A percentile compares a stretch with the other conserved stretches of the same genome.
phyloP scores from a whole-genome alignment of 495 filamentous ascomycete genomes.

The Penicillium paradoxum region DNA sequence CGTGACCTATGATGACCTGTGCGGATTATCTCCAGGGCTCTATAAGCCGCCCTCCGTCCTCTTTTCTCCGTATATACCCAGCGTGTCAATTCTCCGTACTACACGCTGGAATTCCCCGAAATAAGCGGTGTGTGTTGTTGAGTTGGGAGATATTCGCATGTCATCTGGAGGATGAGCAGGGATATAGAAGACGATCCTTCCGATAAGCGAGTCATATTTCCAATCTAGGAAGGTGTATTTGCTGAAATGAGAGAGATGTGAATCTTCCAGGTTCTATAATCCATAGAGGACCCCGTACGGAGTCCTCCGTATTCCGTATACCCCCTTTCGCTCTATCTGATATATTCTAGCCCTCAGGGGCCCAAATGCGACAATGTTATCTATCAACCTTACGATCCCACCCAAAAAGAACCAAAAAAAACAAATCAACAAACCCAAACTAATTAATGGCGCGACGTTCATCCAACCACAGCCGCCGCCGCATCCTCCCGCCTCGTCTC shows the following conservation, averaged over 20 bases:
- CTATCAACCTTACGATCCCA: background rate
- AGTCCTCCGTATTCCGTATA: too few species aligned
- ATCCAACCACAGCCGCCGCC: constrained; percentile 9
- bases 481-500: constrained; percentile 26
- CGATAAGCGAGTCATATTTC: background rate
- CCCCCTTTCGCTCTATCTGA: background rate
- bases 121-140: background rate
- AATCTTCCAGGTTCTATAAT: too few species aligned
- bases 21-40: too few species aligned
- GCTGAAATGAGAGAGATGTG: too few species aligned
- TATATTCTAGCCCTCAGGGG: background rate
- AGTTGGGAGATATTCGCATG: background rate
- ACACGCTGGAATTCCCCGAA: background rate
- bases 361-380: background rate
- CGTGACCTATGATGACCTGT: too few species aligned
- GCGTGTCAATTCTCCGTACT: too few species aligned
- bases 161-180: background rate
- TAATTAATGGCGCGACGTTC: background rate
- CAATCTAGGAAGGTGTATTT: background rate
- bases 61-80: too few species aligned
- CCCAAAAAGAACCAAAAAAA: too few species aligned
- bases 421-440: background rate
- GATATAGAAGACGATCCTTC: background rate
- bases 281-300: too few species aligned
- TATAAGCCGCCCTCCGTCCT: too few species aligned